Percentiles rank a stretch among this genome's conserved stretches.
These are phyloP conservation scores for Saccharomycopsis hybrid DNA, from an alignment of 1,139 yeast genomes.

Conservation along the genomic window DNA sequence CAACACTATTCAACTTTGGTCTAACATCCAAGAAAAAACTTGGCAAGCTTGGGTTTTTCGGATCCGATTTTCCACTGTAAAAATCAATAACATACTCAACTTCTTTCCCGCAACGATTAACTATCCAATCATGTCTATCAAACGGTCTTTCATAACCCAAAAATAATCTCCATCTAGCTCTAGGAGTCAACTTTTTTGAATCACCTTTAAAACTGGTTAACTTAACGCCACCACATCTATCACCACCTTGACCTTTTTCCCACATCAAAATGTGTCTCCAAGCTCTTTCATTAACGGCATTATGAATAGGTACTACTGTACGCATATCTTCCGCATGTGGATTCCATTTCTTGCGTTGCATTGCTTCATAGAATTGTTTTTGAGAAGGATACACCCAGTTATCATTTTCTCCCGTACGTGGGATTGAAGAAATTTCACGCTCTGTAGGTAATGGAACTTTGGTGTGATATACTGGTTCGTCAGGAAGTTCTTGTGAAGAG, in stretches of 20 bases:
- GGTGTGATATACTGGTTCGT: slow-evolving; percentile 28
- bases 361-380: slow-evolving; percentile 90
- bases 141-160: slow-evolving; percentile 74
- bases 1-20: slow-evolving; percentile 77
- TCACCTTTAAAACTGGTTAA: slow-evolving; percentile 87
- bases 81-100: slow-evolving; percentile 93
- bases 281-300: slow-evolving; percentile 87
- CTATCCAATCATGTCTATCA: slow-evolving; percentile 94
- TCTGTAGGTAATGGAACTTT: slow-evolving; percentile 49
- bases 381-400: slow-evolving; percentile 97
- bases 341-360: slow-evolving; percentile 84
- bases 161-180: slow-evolving; percentile 72
- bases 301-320: slow-evolving; percentile 89
- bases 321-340: slow-evolving; percentile 82
- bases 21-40: slow-evolving; percentile 82
- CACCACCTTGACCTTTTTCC: slow-evolving; percentile 63
- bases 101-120: slow-evolving; percentile 75
- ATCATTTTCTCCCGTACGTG: slow-evolving; percentile 53
- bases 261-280: slow-evolving; percentile 82
- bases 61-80: slow-evolving; percentile 59
- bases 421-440: slow-evolving; percentile 77
- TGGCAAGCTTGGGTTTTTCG: slow-evolving; percentile 40
- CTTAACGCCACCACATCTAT: slow-evolving; percentile 77
- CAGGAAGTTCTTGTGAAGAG: slow-evolving; percentile 37
- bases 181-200: slow-evolving; percentile 74